Percentiles rank a stretch among this genome's conserved stretches.
Evolutionary conservation across 768 basidiomycete genomes (phyloP).

Genomic region (Mycena indigotica): DNA sequence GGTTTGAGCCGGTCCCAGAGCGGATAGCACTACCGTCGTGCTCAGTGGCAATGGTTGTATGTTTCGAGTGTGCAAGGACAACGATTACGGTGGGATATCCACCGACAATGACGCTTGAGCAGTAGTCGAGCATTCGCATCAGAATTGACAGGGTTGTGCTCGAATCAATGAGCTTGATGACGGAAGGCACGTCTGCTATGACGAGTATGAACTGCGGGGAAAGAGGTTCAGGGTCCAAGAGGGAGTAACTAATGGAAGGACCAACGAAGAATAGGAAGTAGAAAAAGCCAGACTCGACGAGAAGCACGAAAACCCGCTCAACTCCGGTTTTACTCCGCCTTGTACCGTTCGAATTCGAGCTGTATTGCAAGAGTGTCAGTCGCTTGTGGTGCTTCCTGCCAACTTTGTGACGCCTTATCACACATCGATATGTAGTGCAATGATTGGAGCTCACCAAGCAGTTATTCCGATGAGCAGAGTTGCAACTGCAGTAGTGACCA

Average conservation of each 20-base stretch:
- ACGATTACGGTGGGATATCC: constrained; percentile 9
- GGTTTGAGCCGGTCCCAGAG: too few species aligned
- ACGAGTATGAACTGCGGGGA: not conserved
- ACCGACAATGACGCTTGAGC: constrained; percentile 10
- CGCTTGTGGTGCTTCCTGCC: too few species aligned
- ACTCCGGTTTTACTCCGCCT: not conserved
- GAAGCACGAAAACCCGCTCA: constrained; percentile 3
- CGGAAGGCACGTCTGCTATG: not conserved
- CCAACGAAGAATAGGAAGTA: constrained; percentile 18
- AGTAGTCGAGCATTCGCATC: constrained; percentile 2
- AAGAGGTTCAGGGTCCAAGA: not conserved
- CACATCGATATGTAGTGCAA: too few species aligned
- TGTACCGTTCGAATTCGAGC: not conserved
- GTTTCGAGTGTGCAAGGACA: constrained; percentile 13
- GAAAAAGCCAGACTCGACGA: constrained; percentile 12
- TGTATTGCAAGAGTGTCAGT: not conserved
- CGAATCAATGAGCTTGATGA: not conserved
- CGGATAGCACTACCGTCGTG: too few species aligned
- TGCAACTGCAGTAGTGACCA: constrained; percentile 3
- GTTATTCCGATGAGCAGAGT: constrained; percentile 6
- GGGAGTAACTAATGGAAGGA: not conserved
- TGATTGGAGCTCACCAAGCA: constrained; percentile 12
- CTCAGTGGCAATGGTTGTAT: constrained; percentile 1
- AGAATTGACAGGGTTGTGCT: not conserved
- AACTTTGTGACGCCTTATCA: too few species aligned